Evolutionary conservation across 352 stramenopile species (phyloP), one percentile per base, ranked within the genome.

Genomic region (Globisporangium solare): DNA sequence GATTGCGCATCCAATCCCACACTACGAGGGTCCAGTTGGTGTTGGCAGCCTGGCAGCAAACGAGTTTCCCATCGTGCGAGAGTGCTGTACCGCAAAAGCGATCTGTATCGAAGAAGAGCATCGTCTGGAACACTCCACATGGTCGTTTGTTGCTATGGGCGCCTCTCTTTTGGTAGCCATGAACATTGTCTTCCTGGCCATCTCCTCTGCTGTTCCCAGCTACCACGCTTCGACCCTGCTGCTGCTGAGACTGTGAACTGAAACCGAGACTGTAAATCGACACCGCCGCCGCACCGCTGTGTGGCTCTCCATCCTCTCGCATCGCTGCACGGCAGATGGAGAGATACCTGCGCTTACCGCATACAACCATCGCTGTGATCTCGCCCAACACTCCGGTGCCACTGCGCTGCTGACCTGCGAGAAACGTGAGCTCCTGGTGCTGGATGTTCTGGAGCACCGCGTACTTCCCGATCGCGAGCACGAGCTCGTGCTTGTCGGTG

Each of bases 1-100:
- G 64, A 12, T 75, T 77, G 4, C 79, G 73, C n/a, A 67, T 70
- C 83, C 83, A 93, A 56, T 93, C 83, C 80, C 79, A 93, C 2
- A 93, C 71, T 1, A 85, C 64, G 3, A 93, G 63, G 45, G 68
- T 82, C 81, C 76, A 89, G 8, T 45, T 82, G 5, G 75, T 47
- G 24, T 73, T 89, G 1, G 69, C 64, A 8, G 71, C 67, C 58
- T 89, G 82, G 11, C 61, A 73, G 46, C 76, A 88, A 6, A 89
- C 68, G 20, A 91, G 67, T 43, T 85, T 88, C 0, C 83, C 80
- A 50, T 91, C 80, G 22, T 71, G 70, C 13, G 83, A 93, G 39
- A 93, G 66, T 15, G 80, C 72, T 0, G 72, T 66, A 20, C 74
- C 60, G 6, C 68, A 63, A 39, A 92, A 86, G 15, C 71, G 70